Evolutionary conservation across 2,329 filamentous ascomycete species (phyloP), one percentile per base, ranked within the genome.

Genomic region (Penicillium sp.): DNA sequence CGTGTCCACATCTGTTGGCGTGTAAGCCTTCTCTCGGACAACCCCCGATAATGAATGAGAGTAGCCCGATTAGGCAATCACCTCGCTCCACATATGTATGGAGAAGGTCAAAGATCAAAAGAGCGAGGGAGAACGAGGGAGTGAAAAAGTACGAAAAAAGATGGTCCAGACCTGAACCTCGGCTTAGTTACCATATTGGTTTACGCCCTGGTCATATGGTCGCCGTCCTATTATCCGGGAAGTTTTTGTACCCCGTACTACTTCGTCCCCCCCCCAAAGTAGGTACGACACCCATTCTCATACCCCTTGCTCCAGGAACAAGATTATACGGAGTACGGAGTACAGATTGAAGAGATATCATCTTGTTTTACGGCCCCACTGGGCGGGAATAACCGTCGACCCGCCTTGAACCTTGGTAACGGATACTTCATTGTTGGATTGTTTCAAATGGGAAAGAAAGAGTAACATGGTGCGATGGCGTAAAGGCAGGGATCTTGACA

Each of bases 371-470:
- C 31, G 51, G 51, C 51, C 51, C 51, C 51, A 54, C 51, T 35
- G 35, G 5, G n/a, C 51, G 51, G 51, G 51, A 49, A 42, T n/a
- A 42, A 54, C 51, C 51, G 51, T 36, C 16, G 51, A 54, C 51
- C 51, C 44, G 51, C 44, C 44, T 28, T 26, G 16, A 31, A 33
- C 36, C 46, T 14, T 45, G 30, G 30, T n/a, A 42, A 16, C 47
- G 38, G 17, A 51, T 50, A 44, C 31, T 52, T 37, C 17, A 26
- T 51, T 43, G 30, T 50, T 50, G 11, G 36, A 22, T 49, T 40
- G 28, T 33, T 41, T 26, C 2, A n/a, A 31, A 14, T 16, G 16
- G n/a, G 5, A 36, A 33, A 33, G 28, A 33, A 17, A 17, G 19
- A 12, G 45, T 19, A 33, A 40, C 11, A 38, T 8, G 40, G 9